These are phyloP conservation scores for Paspalum notatum DNA, from an alignment of 176 grass and related monocot species.

Conservation along the genomic window DNA sequence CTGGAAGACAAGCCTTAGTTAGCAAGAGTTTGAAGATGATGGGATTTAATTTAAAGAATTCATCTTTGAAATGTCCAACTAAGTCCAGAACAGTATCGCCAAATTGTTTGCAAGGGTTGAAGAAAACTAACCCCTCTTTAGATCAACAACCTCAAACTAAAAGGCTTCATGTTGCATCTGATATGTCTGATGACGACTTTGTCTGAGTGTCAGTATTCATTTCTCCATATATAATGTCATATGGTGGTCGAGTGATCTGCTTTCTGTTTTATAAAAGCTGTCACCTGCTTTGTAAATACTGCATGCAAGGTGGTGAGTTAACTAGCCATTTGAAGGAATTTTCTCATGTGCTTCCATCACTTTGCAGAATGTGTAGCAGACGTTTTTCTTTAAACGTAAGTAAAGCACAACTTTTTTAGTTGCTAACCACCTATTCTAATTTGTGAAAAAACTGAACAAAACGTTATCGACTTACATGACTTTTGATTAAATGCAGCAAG, in stretches of 20 bases:
- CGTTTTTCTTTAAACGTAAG: not conserved
- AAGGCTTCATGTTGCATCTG: slow-evolving; percentile 62
- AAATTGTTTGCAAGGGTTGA: slow-evolving; percentile 49
- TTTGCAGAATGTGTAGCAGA: slow-evolving; percentile 3
- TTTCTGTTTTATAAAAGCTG: slow-evolving; percentile 36
- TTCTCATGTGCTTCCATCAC: not conserved
- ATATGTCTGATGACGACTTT: slow-evolving; percentile 93
- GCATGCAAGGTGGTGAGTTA: slow-evolving; percentile 28
- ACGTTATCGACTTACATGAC: slow-evolving; percentile 6
- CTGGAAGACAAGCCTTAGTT: slow-evolving; percentile 45
- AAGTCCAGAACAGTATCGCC: slow-evolving; percentile 48
- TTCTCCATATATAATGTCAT: slow-evolving; percentile 31
- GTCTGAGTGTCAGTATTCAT: slow-evolving; percentile 41
- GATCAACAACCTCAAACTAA: slow-evolving; percentile 64
- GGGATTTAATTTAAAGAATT: slow-evolving; percentile 54
- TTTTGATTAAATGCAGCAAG: slow-evolving; percentile 30
- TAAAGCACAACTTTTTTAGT: not conserved
- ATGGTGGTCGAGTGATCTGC: slow-evolving; percentile 9
- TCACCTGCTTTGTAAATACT: slow-evolving; percentile 29
- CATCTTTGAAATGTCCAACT: slow-evolving; percentile 46
- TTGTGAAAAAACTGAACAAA: slow-evolving; percentile 9
- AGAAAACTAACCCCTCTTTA: slow-evolving; percentile 49
- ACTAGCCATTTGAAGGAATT: not conserved
- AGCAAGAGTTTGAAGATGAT: slow-evolving; percentile 55
- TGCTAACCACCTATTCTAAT: slow-evolving; percentile 22